Base-by-base conservation (phyloP, 257 asterid genomes). In the Nicotiana noctiflora region DNA sequence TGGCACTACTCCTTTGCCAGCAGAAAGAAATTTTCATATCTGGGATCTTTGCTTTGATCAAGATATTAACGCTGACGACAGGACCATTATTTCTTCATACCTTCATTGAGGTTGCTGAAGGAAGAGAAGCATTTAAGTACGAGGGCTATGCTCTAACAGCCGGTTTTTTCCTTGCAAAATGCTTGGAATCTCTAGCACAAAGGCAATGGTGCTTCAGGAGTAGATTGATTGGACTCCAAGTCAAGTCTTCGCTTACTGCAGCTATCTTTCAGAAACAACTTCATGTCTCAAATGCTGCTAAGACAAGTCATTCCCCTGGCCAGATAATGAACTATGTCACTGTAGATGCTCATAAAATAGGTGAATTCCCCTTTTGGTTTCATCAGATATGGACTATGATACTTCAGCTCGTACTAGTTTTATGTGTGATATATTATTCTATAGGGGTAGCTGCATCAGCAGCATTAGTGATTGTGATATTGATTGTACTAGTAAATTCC, bases 311-410 rank as follows among this genome's bases (percentile, higher is more conserved):
- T 83, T 92, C 99, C 6, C 90, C 94, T 57, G 97, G 98, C 4
- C 97, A 92, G 85, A 91, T 95, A 64, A 92, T 93, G 94, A 95
- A 90, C 75, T 93, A 93, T 18, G 92, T 90, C 1, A 91, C 94
- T 0, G 93, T 92, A n/a, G 99, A 95, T 87, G 95, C 98, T 68
- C 89, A 93, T 56, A 84, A 98, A 57, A 92, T 95, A 6, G 95
- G 97, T 5, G 97, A 93, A 34, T 92, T 93, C 60, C 97, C 97
- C 0, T 92, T 83, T 85, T 92, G 97, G 97, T 90, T 89, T 81
- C 99, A 95, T 81, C 97, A 91, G 79, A 88, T 92, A 21, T 95
- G 99, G 99, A 93, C 97, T 0, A 92, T 95, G 3, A 82, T 75
- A 31, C 83, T 95, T 84, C 99, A 95, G 55, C 92, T 95, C 67